Conservation (phyloP, 2,329 filamentous ascomycete species). For the Ceratocystis destructans region DNA sequence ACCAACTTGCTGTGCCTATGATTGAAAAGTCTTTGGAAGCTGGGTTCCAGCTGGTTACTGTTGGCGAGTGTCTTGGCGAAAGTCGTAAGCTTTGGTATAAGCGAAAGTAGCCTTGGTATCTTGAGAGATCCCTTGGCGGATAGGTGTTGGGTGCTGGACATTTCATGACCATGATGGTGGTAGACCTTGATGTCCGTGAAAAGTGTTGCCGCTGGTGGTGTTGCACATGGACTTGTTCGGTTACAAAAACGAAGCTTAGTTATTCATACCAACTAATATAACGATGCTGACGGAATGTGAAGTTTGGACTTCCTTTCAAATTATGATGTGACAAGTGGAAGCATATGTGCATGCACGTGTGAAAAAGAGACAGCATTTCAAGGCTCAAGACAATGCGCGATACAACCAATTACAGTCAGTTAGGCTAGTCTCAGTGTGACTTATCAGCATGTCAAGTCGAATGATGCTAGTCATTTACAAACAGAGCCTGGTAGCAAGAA, state of each 20-base stretch:
- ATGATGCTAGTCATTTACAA: background rate
- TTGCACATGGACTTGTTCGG: background rate
- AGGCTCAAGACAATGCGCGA: background rate
- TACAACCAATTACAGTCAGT: background rate
- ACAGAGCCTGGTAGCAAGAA: background rate
- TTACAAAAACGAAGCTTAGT: background rate
- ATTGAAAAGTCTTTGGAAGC: slow-evolving; percentile 16
- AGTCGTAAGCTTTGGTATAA: slow-evolving; percentile 40
- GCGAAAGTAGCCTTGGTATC: slow-evolving; percentile 3
- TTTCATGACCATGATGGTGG: slow-evolving; percentile 1
- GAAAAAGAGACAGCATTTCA: background rate
- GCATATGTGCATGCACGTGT: background rate
- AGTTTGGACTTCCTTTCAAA: background rate
- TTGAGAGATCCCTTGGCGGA: background rate
- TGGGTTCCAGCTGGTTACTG: slow-evolving; percentile 21
- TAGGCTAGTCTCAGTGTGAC: background rate
- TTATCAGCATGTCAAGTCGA: background rate
- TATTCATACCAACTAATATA: background rate
- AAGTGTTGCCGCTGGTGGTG: background rate
- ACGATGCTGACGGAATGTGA: background rate
- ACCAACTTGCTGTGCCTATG: slow-evolving; percentile 26
- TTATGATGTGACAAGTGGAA: slow-evolving; percentile 1
- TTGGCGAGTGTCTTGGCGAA: slow-evolving; percentile 40
- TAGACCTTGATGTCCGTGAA: background rate
- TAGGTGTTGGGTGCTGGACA: background rate